These are phyloP conservation scores for grape (Vitis vinifera) DNA, from an alignment of 164 flowering plant species.

Conservation along the genomic window DNA sequence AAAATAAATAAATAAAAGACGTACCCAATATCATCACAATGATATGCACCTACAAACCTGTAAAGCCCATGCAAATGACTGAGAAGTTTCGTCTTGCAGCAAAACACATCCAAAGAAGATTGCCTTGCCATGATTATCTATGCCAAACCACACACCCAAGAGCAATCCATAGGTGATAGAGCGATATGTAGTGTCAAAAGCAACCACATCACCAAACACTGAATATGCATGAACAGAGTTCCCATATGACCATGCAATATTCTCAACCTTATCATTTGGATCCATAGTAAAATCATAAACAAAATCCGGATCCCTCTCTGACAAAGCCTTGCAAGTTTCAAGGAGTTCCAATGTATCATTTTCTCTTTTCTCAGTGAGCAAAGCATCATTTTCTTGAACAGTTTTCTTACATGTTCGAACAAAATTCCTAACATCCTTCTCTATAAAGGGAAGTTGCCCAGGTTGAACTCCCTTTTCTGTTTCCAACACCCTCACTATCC, in stretches of 20 bases:
- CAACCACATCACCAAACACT: conserved; percentile 33
- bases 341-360: conserved; percentile 35
- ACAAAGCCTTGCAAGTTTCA: conserved; percentile 33
- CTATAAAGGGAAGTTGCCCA: conserved; percentile 41
- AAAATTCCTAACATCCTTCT: conserved; percentile 43
- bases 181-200: conserved; percentile 33
- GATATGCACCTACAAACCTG: conserved; percentile 31
- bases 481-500: conserved; percentile 37
- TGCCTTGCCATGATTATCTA: conserved; percentile 33
- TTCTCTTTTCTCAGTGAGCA: conserved; percentile 35
- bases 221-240: conserved; percentile 28
- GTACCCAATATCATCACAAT: conserved; percentile 17
- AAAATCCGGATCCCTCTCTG: conserved; percentile 31
- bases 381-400: conserved; percentile 41
- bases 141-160: conserved; percentile 42
- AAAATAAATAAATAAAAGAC: background rate
- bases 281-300: conserved; percentile 29
- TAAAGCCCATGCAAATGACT: conserved; percentile 34
- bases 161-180: conserved; percentile 35
- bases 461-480: conserved; percentile 41
- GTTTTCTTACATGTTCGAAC: conserved; percentile 35
- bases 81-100: conserved; percentile 33
- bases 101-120: conserved; percentile 35
- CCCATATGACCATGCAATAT: conserved; percentile 40
- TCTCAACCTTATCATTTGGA: conserved; percentile 33